These are phyloP conservation scores for Aureobasidium melanogenum DNA, from an alignment of 2,329 filamentous ascomycete genomes.

Conservation along the genomic window DNA sequence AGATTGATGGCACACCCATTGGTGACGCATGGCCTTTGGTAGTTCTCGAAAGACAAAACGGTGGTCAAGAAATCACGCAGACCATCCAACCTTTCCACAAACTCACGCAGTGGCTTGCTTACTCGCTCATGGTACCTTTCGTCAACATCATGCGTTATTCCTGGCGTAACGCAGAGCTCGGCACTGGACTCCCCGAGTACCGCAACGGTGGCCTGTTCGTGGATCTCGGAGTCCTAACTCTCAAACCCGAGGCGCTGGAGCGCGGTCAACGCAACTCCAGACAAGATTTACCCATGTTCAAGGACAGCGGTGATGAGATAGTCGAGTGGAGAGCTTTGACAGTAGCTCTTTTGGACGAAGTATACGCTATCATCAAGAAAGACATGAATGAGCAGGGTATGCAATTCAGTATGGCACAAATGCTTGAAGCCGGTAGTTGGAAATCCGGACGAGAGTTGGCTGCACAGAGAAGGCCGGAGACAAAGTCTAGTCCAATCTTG, in stretches of 20 bases:
- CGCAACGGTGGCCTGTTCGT: constrained; percentile 79
- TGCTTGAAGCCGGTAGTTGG: constrained; percentile 93
- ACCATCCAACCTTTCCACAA: constrained; percentile 51
- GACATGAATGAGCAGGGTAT: constrained; percentile 43
- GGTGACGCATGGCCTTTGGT: constrained; percentile 82
- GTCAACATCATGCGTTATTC: constrained; percentile 42
- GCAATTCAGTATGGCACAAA: constrained; percentile 64
- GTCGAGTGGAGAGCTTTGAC: constrained; percentile 66
- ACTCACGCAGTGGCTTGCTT: constrained; percentile 80
- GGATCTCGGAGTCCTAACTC: constrained; percentile 45
- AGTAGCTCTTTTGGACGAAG: constrained; percentile 59
- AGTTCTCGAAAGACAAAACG: constrained; percentile 14
- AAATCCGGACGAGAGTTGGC: constrained; percentile 58
- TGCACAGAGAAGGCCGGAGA: constrained; percentile 26
- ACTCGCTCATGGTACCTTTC: constrained; percentile 72
- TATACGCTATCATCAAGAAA: constrained; percentile 56
- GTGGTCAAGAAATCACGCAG: constrained; percentile 61
- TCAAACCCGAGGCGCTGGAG: constrained; percentile 36
- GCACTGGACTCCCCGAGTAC: constrained; percentile 82
- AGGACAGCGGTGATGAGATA: constrained; percentile 60
- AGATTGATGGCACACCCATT: constrained; percentile 71
- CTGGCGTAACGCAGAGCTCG: constrained; percentile 48
- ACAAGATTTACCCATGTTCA: constrained; percentile 59
- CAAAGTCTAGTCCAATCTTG: constrained; percentile 30
- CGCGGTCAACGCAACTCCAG: constrained; percentile 55